Evolutionary conservation across 2,329 filamentous ascomycete species (phyloP).

Genomic region (Ilyonectria destructans): DNA sequence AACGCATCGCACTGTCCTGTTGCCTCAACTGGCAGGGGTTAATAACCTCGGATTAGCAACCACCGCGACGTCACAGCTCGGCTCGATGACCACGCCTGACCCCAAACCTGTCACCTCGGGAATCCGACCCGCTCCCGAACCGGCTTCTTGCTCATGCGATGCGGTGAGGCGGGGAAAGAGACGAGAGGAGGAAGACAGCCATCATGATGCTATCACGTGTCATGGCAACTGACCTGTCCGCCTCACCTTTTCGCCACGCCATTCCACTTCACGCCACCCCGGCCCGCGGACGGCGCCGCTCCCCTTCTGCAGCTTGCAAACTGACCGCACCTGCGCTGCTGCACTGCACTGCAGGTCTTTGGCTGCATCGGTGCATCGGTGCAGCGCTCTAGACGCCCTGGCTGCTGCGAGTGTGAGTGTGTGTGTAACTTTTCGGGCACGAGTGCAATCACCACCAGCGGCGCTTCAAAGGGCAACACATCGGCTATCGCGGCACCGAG

Average conservation of each 20-base stretch:
- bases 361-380: background rate
- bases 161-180: background rate
- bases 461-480: conserved; percentile 30
- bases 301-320: conserved; percentile 11
- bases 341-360: background rate
- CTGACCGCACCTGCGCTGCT: conserved; percentile 1
- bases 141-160: background rate
- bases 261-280: conserved; percentile 8
- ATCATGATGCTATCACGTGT: conserved; percentile 9
- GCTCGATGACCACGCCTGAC: conserved; percentile 11
- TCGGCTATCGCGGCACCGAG: conserved; percentile 30
- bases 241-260: conserved; percentile 12
- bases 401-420: background rate
- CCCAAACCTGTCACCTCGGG: background rate
- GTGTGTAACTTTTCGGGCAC: background rate
- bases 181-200: background rate
- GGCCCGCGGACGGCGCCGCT: conserved; percentile 4
- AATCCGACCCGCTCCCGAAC: conserved; percentile 7
- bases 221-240: background rate
- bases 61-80: conserved; percentile 15
- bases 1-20: conserved; percentile 5
- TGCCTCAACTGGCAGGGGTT: conserved; percentile 2
- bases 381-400: background rate
- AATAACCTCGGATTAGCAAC: conserved; percentile 18
- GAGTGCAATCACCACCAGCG: conserved; percentile 13